Base-by-base conservation (phyloP, 108 stramenopile genomes). In the Hondaea fermentalgiana region DNA sequence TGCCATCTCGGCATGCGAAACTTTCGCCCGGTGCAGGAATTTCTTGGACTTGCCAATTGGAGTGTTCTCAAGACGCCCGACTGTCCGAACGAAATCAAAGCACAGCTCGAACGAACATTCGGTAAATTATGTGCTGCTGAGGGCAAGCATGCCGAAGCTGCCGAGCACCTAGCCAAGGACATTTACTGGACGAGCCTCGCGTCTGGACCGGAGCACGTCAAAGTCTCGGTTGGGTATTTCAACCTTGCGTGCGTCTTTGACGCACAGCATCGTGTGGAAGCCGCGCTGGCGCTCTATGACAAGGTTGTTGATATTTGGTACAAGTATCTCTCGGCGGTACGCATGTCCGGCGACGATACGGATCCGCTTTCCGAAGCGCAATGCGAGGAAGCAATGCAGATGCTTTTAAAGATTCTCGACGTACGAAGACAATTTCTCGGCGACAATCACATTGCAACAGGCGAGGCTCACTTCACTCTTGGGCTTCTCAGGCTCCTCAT, bases 251-350 rank as follows among this genome's bases (percentile, higher is more conserved):
- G 88, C 59, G 91, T 93, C 21, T 94, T 94, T 69, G 91, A 92
- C 59, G 87, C 90, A 10, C 93, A 94, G 60, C 88, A 83, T 42
- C 69, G 88, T 88, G 83, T 92, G n/a, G 91, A 93, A 44, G 92
- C 71, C 57, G 92, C 93, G 5, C 91, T 94, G n/a, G 93, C 93
- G 49, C 90, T 94, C 43, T 94, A 91, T 87, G 93, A 94, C 87
- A 94, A 94, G 58, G 93, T 94, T 12, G 93, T 94, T 23, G 93
- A 94, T 53, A 90, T 92, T 28, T 94, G 93, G 93, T 94, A 94
- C 92, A 94, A 94, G 76, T 93, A 91, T 57, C 60, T 94, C n/a
- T 88, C 76, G 10, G 47, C 89, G 43, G 90, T 91, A 2, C 88
- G 92, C 14, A 87, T 23, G 58, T 58, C 91, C 57, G 47, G 90